Evolutionary conservation across 768 basidiomycete species (phyloP), one percentile per base, ranked within the genome.

Genomic region (Naganishia antarctica): DNA sequence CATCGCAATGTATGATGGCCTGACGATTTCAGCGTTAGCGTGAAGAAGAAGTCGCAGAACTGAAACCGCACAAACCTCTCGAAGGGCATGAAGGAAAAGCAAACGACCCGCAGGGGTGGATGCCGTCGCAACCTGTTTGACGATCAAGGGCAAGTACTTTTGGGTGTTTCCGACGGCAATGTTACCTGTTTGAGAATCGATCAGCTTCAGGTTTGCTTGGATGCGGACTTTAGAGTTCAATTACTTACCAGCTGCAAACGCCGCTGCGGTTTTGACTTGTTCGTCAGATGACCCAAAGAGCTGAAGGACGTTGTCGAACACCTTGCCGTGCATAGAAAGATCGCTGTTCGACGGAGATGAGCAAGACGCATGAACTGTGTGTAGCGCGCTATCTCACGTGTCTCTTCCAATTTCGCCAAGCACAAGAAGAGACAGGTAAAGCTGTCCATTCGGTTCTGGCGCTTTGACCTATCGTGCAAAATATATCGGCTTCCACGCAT

Each of bases 361-460:
- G 25, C 23, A 37, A 31, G n/a, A 29, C 29, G 40, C 16, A n/a
- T 46, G 23, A 44, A 44, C 28, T 12, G 25, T 6, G 7, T 8
- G 15, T 44, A 21, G 18, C 25, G 25, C n/a, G 18, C 12, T 11
- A 18, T 23, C 62, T 32, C 40, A 63, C 8, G 4, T n/a, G 60
- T 86, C 87, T 34, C 93, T 86, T 32, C 94, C 96, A 43, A 98
- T 82, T 76, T 98, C 96, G 49, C 96, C 96, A 53, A 98, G 81
- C 43, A 91, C 87, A 15, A 96, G 81, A 61, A 98, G 81, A 69
- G 90, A 89, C 25, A 99, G 83, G 32, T 91, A 86, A 7, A 90
- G 82, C 43, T 86, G 81, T 0, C 84, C 81, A 18, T 87, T 78
- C 68, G 84, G 84, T 7, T 86, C 83, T 74, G 80, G 79, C 40